Conservation (phyloP, 768 basidiomycete species). For the Boletus patriciae region DNA sequence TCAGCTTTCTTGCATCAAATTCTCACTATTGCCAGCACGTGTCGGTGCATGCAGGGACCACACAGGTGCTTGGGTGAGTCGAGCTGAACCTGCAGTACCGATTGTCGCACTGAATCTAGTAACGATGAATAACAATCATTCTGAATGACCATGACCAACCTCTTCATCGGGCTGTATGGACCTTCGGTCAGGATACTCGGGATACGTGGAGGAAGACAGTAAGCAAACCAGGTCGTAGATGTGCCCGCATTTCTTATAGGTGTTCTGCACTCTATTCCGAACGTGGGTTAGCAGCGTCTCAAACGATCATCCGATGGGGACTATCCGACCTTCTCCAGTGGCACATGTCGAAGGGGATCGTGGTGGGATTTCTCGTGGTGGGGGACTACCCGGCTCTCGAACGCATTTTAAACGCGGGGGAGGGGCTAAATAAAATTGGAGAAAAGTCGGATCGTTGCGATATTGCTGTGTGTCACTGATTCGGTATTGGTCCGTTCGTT, state of each 20-base stretch:
- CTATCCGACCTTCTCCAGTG: conserved; percentile 63
- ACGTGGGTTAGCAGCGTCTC: conserved; percentile 9
- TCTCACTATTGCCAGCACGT: conserved; percentile 82
- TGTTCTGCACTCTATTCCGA: conserved; percentile 57
- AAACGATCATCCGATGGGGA: conserved; percentile 11
- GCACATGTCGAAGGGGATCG: conserved; percentile 53
- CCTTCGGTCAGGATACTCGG: conserved; percentile 10
- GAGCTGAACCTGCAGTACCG: conserved; percentile 70
- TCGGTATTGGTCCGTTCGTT: conserved; percentile 23
- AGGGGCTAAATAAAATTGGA: conserved; percentile 17
- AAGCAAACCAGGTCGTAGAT: conserved; percentile 49
- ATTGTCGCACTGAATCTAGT: conserved; percentile 65
- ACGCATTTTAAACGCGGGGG: conserved; percentile 28
- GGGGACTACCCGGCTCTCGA: neutral
- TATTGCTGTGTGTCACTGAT: conserved; percentile 25
- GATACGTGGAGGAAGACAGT: conserved; percentile 13
- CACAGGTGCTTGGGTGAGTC: conserved; percentile 58
- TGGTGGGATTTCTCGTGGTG: conserved; percentile 16
- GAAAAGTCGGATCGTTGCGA: conserved; percentile 26
- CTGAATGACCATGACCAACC: conserved; percentile 37
- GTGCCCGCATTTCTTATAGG: conserved; percentile 59
- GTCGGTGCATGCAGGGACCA: conserved; percentile 50
- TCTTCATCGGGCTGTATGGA: conserved; percentile 55
- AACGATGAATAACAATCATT: conserved; percentile 15
- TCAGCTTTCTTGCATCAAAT: conserved; percentile 3